Evolutionary conservation across 2,329 filamentous ascomycete genomes (phyloP), one percentile per base, ranked within the genome.

Genomic region (Beauveria sp.): DNA sequence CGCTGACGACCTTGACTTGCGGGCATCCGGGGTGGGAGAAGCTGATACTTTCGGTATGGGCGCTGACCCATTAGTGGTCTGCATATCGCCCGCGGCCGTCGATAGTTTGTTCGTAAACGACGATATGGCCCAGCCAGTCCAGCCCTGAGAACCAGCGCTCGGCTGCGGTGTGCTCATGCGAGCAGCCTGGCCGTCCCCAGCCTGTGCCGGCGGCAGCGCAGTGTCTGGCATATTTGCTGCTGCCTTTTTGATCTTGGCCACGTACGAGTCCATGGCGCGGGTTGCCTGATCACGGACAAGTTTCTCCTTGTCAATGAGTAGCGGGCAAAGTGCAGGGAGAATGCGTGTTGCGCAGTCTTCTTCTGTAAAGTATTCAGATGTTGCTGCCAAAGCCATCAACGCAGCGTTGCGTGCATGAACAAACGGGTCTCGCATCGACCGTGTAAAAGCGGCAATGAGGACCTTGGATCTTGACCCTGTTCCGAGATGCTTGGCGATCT

Each of bases 111-210:
- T 97, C 2, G 94, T 97, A 71, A 99, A 99, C 1, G 92, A 97
- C 0, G 94, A 97, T 59, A 99, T 97, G 1, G 94, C 94, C 94
- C 94, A 99, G 14, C 94, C 94, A 1, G 94, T 86, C 94, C 94
- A 97, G 20, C 72, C 69, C 5, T 68, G 64, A n/a, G 66, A 63
- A n/a, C 66, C 71, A 43, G 82, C 81, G 3, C 86, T 86, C 2
- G 82, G 77, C 63, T 91, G 89, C 1, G 91, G 87, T 1, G 90
- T 94, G 64, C 88, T 87, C 80, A 96, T 94, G 40, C 91, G 84
- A 1, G 90, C 88, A 1, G 83, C 81, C 22, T 75, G 77, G 5
- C 77, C 77, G 14, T 80, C 73, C 3, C 82, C 75, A 16, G 82
- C 75, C 26, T 78, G 78, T 20, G 87, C 80, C 0, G 90, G 84